Percentiles rank a stretch among this genome's conserved stretches.
Conservation (phyloP, 2,329 filamentous ascomycete species). For the Phaeosphaeria sp. region DNA sequence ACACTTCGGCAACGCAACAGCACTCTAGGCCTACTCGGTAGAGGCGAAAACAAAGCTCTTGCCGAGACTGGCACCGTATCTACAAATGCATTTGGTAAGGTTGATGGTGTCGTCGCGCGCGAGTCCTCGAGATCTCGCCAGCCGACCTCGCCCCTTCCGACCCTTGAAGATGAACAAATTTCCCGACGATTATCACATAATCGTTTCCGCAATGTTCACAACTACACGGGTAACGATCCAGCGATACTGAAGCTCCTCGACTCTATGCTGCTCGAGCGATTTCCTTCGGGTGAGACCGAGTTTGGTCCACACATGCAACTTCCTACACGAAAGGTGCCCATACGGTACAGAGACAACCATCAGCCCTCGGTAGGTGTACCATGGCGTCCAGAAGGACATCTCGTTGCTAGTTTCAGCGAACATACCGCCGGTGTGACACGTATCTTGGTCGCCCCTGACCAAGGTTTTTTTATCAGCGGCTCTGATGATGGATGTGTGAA, state of each 20-base stretch:
- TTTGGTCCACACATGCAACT: constrained; percentile 82
- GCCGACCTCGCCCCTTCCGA: constrained; percentile 37
- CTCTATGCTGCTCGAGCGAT: constrained; percentile 76
- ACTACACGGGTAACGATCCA: constrained; percentile 80
- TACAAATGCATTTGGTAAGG: constrained; percentile 68
- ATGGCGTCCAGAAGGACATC: constrained; percentile 83
- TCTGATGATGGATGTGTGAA: constrained; percentile 91
- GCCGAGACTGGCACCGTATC: constrained; percentile 71
- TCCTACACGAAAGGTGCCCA: constrained; percentile 61
- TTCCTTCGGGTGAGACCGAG: constrained; percentile 65
- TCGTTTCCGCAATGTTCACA: constrained; percentile 72
- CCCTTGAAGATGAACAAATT: constrained; percentile 30
- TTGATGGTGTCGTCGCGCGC: constrained; percentile 58
- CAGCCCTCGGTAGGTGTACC: constrained; percentile 58
- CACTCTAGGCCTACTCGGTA: constrained; percentile 66
- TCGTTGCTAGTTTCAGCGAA: constrained; percentile 89
- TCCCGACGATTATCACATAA: constrained; percentile 43
- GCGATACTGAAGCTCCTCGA: constrained; percentile 72
- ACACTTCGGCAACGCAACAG: constrained; percentile 58
- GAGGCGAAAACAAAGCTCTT: constrained; percentile 65
- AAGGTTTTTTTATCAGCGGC: constrained; percentile 91
- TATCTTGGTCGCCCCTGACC: constrained; percentile 83
- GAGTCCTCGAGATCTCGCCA: constrained; percentile 39
- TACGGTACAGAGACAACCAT: constrained; percentile 62
- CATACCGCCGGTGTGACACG: constrained; percentile 84